phyloP scores from a whole-genome alignment of 768 basidiomycete species.

The Pilatotrama ljubarskyi region DNA sequence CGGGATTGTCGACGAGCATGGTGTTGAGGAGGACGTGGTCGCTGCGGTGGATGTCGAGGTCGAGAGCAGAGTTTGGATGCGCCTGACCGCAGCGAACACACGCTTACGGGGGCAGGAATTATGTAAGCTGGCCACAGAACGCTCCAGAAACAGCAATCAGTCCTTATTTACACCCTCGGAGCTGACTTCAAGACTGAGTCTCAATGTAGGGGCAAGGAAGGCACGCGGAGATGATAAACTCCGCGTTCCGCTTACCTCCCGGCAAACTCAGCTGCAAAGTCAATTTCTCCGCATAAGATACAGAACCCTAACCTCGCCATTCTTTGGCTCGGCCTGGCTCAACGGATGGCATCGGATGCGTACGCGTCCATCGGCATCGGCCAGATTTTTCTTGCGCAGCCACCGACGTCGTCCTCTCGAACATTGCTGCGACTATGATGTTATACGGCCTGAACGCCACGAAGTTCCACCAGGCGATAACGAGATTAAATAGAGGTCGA shows the following conservation, averaged over 20 bases:
- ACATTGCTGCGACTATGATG: not conserved
- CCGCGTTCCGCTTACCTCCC: too few species aligned
- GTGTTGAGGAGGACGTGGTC: not conserved
- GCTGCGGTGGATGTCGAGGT: constrained; percentile 10
- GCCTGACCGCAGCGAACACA: not conserved
- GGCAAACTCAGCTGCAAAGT: too few species aligned
- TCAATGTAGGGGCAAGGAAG: not conserved
- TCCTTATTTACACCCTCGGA: not conserved
- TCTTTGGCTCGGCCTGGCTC: not conserved
- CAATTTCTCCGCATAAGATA: not conserved
- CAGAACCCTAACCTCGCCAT: not conserved
- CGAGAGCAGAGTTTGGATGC: not conserved
- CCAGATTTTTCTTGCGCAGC: constrained; percentile 6
- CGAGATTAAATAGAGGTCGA: not conserved
- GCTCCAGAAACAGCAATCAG: constrained; percentile 12
- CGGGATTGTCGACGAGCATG: constrained; percentile 47
- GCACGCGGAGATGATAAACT: not conserved
- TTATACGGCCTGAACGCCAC: not conserved
- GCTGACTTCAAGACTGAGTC: constrained; percentile 2
- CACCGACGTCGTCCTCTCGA: constrained; percentile 5
- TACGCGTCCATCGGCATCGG: constrained; percentile 11
- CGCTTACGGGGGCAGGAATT: not conserved
- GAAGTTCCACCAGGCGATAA: not conserved
- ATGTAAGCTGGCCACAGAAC: constrained; percentile 3
- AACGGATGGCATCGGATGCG: not conserved